These are phyloP conservation scores for Toxoplasma gondii DNA, from an alignment of 169 alveolate genomes.

Conservation along the genomic window DNA sequence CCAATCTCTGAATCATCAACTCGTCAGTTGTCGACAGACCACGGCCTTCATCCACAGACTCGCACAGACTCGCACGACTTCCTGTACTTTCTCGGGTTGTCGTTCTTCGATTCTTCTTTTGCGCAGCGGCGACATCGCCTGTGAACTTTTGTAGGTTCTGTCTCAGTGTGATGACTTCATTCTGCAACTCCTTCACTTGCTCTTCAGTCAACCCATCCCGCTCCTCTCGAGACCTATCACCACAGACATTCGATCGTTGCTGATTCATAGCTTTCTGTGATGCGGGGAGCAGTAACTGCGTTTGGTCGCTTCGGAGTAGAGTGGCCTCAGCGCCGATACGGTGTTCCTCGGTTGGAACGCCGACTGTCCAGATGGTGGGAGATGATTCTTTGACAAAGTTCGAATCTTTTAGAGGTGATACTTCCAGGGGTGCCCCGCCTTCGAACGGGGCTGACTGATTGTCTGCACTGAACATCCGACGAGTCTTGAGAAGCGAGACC, in stretches of 20 bases:
- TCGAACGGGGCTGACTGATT: not conserved
- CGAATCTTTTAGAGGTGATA: too few relatives aligned
- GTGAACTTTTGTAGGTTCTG: not conserved
- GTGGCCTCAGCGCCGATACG: too few relatives aligned
- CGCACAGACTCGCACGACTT: too few relatives aligned
- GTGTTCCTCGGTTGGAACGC: too few relatives aligned
- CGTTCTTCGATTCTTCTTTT: not conserved
- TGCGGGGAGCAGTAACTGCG: too few relatives aligned
- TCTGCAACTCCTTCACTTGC: not conserved
- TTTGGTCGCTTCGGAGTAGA: too few relatives aligned
- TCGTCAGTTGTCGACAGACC: not conserved
- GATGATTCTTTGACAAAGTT: too few relatives aligned
- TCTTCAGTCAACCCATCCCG: not conserved
- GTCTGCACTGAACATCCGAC: not conserved
- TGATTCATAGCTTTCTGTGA: too few relatives aligned
- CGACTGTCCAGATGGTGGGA: too few relatives aligned
- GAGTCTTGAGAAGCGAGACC: not conserved
- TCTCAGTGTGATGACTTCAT: not conserved
- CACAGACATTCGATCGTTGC: too few relatives aligned
- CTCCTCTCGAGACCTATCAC: not conserved
- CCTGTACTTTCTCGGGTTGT: too few relatives aligned
- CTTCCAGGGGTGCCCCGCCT: not conserved
- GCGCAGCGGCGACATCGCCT: slow-evolving; percentile 14
- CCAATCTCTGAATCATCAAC: not conserved
- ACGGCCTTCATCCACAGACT: not conserved